Evolutionary conservation across 371 early-diverging fungal species (phyloP).

Genomic region (Fennellomyces sp.): DNA sequence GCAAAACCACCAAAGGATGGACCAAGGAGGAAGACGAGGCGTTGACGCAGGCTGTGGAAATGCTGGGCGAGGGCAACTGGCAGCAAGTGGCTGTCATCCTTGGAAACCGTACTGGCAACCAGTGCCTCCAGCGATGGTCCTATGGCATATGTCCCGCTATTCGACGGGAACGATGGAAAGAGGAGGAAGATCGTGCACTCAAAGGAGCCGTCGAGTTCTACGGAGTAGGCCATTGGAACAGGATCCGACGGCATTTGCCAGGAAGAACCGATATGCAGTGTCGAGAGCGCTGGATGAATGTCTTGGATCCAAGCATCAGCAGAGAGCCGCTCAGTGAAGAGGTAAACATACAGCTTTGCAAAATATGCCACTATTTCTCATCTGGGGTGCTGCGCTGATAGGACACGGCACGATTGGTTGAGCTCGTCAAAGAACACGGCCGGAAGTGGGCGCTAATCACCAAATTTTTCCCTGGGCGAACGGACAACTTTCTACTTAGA

Average conservation of each 20-base stretch:
- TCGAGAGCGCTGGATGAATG: constrained; percentile 83
- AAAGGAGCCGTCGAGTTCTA: constrained; percentile 65
- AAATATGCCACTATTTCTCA: too few relatives aligned
- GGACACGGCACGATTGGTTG: constrained; percentile 16
- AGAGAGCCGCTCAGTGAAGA: constrained; percentile 58
- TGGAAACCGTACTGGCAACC: constrained; percentile 73
- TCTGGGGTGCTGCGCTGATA: background rate
- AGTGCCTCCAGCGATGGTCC: constrained; percentile 85
- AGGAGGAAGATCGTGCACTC: constrained; percentile 75
- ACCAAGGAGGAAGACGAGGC: constrained; percentile 64
- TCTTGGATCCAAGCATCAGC: constrained; percentile 66
- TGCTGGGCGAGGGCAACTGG: constrained; percentile 73
- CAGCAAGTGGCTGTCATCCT: constrained; percentile 68
- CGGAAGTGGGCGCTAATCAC: constrained; percentile 36
- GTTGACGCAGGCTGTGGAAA: constrained; percentile 57
- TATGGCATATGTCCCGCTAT: constrained; percentile 79
- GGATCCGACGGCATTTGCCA: constrained; percentile 69
- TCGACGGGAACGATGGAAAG: constrained; percentile 72
- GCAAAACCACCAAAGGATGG: constrained; percentile 45
- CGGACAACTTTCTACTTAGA: constrained; percentile 33
- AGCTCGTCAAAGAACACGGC: constrained; percentile 26
- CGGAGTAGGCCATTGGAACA: constrained; percentile 79
- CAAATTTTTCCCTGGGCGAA: constrained; percentile 32
- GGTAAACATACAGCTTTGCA: constrained; percentile 26
- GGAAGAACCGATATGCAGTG: constrained; percentile 89